These are phyloP conservation scores for Neohortaea acidophila DNA, from an alignment of 495 filamentous ascomycete species.

Conservation along the genomic window DNA sequence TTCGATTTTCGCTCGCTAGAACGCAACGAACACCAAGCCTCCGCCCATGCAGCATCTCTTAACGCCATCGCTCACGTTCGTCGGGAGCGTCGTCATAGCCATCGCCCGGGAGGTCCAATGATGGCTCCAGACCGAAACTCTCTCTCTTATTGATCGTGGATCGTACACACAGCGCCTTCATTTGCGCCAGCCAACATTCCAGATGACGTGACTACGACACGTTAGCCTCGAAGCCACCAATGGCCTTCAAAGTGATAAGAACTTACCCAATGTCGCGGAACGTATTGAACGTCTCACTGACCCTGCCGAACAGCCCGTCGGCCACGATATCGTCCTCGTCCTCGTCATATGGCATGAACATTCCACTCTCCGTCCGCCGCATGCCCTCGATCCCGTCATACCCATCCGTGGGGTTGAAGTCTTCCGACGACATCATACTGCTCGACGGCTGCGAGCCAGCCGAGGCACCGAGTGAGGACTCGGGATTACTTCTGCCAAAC, in stretches of 20 bases:
- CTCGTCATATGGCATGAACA: conserved; percentile 73
- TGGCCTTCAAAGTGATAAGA: too few species aligned
- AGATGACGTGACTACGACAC: conserved; percentile 15
- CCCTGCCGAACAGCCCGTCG: conserved; percentile 55
- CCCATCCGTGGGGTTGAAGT: not conserved
- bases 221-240: too few species aligned
- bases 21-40: too few species aligned
- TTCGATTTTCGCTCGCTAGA: too few species aligned
- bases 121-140: too few species aligned
- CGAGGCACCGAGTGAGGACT: conserved; percentile 11
- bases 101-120: too few species aligned
- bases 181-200: conserved; percentile 78
- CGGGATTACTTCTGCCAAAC: conserved; percentile 14
- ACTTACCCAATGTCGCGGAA: conserved; percentile 91
- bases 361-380: conserved; percentile 60
- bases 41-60: too few species aligned
- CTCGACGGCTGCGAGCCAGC: not conserved
- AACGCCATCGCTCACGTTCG: too few species aligned
- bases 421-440: not conserved
- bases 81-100: too few species aligned
- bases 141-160: too few species aligned
- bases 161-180: conserved; percentile 5
- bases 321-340: conserved; percentile 46
- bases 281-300: conserved; percentile 91
- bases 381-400: conserved; percentile 27